Evolutionary conservation across 2,329 filamentous ascomycete genomes (phyloP).

Genomic region (Metarhizium sp.): DNA sequence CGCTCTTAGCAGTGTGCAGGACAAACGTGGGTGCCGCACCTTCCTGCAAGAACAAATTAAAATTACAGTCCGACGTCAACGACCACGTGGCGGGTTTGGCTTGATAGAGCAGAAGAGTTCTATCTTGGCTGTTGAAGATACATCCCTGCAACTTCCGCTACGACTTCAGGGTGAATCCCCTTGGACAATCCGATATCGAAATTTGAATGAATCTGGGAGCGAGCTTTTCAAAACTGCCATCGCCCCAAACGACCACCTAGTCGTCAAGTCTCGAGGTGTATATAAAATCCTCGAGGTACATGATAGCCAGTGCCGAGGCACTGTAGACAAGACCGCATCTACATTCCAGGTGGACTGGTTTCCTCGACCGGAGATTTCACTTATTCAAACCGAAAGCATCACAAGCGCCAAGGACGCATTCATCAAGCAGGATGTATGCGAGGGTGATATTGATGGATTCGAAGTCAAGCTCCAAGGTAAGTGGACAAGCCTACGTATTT

Average conservation of each 20-base stretch:
- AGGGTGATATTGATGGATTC: conserved; percentile 85
- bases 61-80: conserved; percentile 79
- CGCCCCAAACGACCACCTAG: conserved; percentile 57
- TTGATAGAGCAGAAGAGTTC: conserved; percentile 70
- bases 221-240: conserved; percentile 39
- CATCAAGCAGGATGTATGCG: conserved; percentile 76
- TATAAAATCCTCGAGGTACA: conserved; percentile 73
- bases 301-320: conserved; percentile 75
- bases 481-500: conserved; percentile 12
- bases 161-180: conserved; percentile 78
- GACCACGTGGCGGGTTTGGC: conserved; percentile 79
- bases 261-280: conserved; percentile 56
- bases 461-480: conserved; percentile 71
- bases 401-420: conserved; percentile 42
- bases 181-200: conserved; percentile 72
- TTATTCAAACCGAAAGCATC: conserved; percentile 57
- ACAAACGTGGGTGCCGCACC: conserved; percentile 78
- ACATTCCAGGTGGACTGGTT: conserved; percentile 80
- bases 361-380: conserved; percentile 61
- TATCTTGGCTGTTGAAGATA: conserved; percentile 68
- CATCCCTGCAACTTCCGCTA: conserved; percentile 65
- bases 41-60: conserved; percentile 77
- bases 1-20: conserved; percentile 75
- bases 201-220: conserved; percentile 44
- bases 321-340: conserved; percentile 63